Percentiles rank a stretch among this genome's conserved stretches.
Conservation (phyloP, 1,139 yeast genomes). For the Nakaseomyces glabratus region DNA sequence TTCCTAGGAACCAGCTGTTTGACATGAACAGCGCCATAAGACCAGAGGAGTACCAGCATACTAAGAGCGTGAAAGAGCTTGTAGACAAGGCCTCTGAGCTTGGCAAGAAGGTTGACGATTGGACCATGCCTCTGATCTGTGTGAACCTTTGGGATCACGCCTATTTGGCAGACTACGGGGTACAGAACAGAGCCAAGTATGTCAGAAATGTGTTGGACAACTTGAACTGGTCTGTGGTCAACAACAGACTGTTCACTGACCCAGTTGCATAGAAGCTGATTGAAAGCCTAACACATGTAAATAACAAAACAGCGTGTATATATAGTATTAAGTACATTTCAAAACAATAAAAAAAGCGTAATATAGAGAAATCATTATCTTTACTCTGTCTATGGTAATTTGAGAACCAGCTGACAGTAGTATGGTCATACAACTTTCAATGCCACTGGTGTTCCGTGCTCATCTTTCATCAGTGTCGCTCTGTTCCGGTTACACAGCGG, state of each 20-base stretch:
- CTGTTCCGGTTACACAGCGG: conserved; percentile 57
- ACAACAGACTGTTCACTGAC: conserved; percentile 41
- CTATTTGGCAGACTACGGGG: conserved; percentile 74
- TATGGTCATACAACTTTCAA: conserved; percentile 50
- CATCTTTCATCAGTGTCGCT: conserved; percentile 57
- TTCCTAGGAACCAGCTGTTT: conserved; percentile 61
- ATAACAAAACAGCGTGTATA: too few relatives aligned
- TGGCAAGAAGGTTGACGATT: conserved; percentile 44
- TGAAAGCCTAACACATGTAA: conserved; percentile 3
- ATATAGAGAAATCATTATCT: too few relatives aligned
- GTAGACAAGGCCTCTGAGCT: conserved; percentile 23
- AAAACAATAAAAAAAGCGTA: too few relatives aligned
- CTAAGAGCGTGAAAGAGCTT: conserved; percentile 41
- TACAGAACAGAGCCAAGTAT: conserved; percentile 64
- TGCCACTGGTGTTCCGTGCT: conserved; percentile 51
- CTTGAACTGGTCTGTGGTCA: conserved; percentile 81
- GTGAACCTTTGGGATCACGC: conserved; percentile 86
- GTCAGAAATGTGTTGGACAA: conserved; percentile 69
- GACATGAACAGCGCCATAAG: conserved; percentile 63
- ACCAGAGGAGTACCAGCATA: conserved; percentile 42
- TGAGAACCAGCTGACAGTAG: too few relatives aligned
- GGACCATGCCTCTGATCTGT: conserved; percentile 69
- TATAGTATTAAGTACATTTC: too few relatives aligned
- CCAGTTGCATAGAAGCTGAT: conserved; percentile 2
- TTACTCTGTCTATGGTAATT: too few relatives aligned